Base-by-base conservation (phyloP, 305 asterid genomes). In the Nicotiana rustica region DNA sequence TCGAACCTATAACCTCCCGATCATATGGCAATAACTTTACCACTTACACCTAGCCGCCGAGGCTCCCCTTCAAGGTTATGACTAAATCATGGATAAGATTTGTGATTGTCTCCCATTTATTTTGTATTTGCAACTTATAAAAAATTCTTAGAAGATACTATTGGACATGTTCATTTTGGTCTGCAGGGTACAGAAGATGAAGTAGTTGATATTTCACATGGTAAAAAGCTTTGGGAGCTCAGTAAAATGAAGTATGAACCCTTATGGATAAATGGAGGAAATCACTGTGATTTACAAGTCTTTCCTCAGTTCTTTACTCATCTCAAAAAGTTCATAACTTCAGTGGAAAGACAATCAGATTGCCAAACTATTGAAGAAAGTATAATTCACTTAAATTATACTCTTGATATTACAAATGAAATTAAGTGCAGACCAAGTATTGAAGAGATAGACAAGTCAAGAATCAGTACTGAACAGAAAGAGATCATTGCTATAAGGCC, bases 161-260 rank as follows among this genome's bases (percentile, higher is more conserved):
- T 55, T 55, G 17, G 60, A 15, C 60, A 17, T 17, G 3, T 15
- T 57, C 21, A 57, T 57, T 57, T 57, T 68, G 77, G 59, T 19
- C 18, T 71, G 8, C 64, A 94, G 98, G 98, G 98, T 65, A 94
- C 95, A 55, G 93, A 90, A 29, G 99, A 95, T 82, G 98, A 95
- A 31, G 96, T 95, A 49, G 99, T 95, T 77, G 94, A 95, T 87
- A 92, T 90, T 83, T 91, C 96, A 82, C 98, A 95, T 65, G 98
- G 99, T 57, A 92, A 91, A 86, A 93, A 88, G 91, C 97, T 95
- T 82, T 93, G 96, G 97, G 96, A 93, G 88, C 93, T 87, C 17
- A 91, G 97, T 88, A 92, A 91, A 88, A 96, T 94, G 68, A 95
- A 95, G 84, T 95, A 94, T n/a, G 99, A 94, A 86, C 99, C 99